Conservation (phyloP, 805 yeast species). For the Candida sanyiensis region DNA sequence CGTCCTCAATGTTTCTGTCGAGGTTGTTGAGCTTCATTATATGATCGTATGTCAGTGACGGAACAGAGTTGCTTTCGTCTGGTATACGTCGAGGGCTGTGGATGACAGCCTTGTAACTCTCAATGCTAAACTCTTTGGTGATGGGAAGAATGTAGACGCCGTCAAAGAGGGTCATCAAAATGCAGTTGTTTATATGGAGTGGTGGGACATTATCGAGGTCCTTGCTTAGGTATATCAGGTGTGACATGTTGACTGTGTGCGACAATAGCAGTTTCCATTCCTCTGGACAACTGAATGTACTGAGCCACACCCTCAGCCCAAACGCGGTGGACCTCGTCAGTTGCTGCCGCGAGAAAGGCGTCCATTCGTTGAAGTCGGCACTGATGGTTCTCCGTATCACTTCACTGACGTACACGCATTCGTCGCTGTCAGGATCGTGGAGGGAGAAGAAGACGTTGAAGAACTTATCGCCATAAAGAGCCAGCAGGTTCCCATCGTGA, state of each 20-base stretch:
- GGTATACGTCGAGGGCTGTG: slow-evolving; percentile 4
- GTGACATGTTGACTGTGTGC: slow-evolving; percentile 26
- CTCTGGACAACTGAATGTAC: slow-evolving; percentile 3
- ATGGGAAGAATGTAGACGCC: slow-evolving; percentile 25
- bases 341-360: slow-evolving; percentile 12
- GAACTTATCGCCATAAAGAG: slow-evolving; percentile 24
- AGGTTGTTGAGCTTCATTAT: slow-evolving; percentile 38
- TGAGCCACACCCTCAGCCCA: slow-evolving; percentile 21
- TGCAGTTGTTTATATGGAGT: slow-evolving; percentile 15
- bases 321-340: slow-evolving; percentile 9
- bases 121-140: slow-evolving; percentile 4
- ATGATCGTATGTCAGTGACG: slow-evolving; percentile 34
- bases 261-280: slow-evolving; percentile 26
- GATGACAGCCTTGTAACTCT: slow-evolving; percentile 11
- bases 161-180: slow-evolving; percentile 29
- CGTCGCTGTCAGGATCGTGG: slow-evolving; percentile 24
- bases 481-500: slow-evolving; percentile 3
- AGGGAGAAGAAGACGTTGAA: slow-evolving; percentile 33
- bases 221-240: slow-evolving; percentile 30
- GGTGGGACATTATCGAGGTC: slow-evolving; percentile 19
- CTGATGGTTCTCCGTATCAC: slow-evolving; percentile 24
- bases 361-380: slow-evolving; percentile 28
- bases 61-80: slow-evolving; percentile 6
- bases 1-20: slow-evolving; percentile 32
- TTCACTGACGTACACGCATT: slow-evolving; percentile 32